Conservation (phyloP, 2,329 filamentous ascomycete species). For the Davidsoniella eucalypti region DNA sequence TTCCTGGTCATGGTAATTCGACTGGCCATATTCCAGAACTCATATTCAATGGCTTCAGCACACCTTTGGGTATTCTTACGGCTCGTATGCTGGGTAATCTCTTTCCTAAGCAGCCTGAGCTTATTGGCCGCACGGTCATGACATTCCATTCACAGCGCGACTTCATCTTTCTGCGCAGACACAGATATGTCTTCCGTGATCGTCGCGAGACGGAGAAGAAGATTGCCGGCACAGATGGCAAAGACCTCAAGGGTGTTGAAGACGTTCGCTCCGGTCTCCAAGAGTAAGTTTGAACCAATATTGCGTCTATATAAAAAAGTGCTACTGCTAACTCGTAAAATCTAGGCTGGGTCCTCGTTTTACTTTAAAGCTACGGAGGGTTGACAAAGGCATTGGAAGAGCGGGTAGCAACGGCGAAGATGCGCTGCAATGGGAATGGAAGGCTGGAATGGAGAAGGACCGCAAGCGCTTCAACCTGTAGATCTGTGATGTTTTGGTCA, state of each 20-base stretch:
- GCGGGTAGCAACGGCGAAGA: slow-evolving; percentile 51
- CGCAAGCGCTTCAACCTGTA: slow-evolving; percentile 87
- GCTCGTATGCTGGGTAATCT: slow-evolving; percentile 56
- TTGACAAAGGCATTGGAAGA: slow-evolving; percentile 72
- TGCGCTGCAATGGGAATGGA: slow-evolving; percentile 92
- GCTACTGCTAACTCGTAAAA: neutral
- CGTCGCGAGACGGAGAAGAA: slow-evolving; percentile 76
- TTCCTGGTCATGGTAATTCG: slow-evolving; percentile 76
- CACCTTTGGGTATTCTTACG: slow-evolving; percentile 73
- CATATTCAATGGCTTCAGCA: slow-evolving; percentile 87
- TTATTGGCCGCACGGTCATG: slow-evolving; percentile 75
- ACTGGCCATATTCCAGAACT: slow-evolving; percentile 85
- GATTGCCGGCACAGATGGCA: slow-evolving; percentile 65
- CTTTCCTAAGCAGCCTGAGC: slow-evolving; percentile 59
- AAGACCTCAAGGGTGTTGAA: slow-evolving; percentile 70
- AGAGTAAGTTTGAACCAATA: slow-evolving; percentile 31
- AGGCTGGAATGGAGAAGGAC: slow-evolving; percentile 84
- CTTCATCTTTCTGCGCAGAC: slow-evolving; percentile 82
- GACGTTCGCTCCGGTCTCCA: slow-evolving; percentile 75
- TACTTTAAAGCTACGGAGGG: slow-evolving; percentile 65
- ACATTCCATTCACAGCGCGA: slow-evolving; percentile 91
- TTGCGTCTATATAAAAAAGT: neutral
- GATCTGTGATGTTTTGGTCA: slow-evolving; percentile 7
- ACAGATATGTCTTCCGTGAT: slow-evolving; percentile 85
- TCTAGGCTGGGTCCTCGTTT: slow-evolving; percentile 47